phyloP scores from a whole-genome alignment of 202 grass and related monocot species.

The Bolboschoenoplectus hybrid region DNA sequence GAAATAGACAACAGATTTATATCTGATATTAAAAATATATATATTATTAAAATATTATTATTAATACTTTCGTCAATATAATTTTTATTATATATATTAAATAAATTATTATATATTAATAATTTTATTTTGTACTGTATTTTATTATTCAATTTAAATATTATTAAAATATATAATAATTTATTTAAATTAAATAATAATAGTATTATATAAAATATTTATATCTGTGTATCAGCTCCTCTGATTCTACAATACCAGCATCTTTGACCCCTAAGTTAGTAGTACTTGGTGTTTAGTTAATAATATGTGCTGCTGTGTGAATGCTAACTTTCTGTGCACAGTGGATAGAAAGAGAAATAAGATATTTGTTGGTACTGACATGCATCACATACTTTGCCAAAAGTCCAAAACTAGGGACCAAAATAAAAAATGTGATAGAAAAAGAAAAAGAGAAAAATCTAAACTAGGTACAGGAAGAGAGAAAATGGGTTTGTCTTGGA shows the following conservation, averaged over 20 bases:
- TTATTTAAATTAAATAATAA: too few relatives aligned
- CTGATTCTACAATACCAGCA: background rate
- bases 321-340: background rate
- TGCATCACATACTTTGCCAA: background rate
- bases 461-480: background rate
- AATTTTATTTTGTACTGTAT: too few relatives aligned
- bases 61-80: too few relatives aligned
- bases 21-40: background rate
- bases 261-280: background rate
- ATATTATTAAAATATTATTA: too few relatives aligned
- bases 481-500: background rate
- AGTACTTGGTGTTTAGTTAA: slow-evolving; percentile 8
- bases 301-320: background rate
- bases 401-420: background rate
- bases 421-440: background rate
- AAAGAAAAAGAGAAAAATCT: background rate
- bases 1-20: slow-evolving; percentile 11
- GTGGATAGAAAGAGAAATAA: slow-evolving; percentile 1
- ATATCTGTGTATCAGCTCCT: background rate
- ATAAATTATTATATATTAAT: too few relatives aligned
- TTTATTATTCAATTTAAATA: too few relatives aligned
- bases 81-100: too few relatives aligned
- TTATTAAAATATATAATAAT: too few relatives aligned
- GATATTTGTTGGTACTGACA: slow-evolving; percentile 1
- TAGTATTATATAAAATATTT: too few relatives aligned